Conservation (phyloP, 257 asterid genomes). For the Solanum paucissectum region DNA sequence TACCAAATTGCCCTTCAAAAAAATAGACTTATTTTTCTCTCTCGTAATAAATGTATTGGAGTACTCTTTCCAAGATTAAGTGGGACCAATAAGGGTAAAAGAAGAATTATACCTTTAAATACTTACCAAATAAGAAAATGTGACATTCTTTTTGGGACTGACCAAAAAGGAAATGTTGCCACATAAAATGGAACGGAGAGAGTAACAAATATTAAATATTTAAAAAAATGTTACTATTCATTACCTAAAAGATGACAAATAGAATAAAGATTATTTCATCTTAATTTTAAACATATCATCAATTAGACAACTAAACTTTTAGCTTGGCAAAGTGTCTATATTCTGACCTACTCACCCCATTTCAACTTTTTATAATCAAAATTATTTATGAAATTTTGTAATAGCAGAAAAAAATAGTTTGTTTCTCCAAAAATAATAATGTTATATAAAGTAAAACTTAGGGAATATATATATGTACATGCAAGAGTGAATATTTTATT, state of each 20-base stretch:
- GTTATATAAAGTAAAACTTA: background rate
- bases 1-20: too few relatives aligned
- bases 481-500: background rate
- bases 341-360: background rate
- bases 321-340: background rate
- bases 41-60: too few relatives aligned
- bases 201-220: background rate
- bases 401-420: background rate
- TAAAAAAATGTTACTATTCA: background rate
- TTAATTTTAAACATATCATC: background rate
- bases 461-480: background rate
- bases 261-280: background rate
- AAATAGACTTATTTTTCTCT: too few relatives aligned
- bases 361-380: background rate
- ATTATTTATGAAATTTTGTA: background rate
- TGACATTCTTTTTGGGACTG: too few relatives aligned
- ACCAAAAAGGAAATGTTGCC: too few relatives aligned
- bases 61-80: too few relatives aligned
- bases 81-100: too few relatives aligned
- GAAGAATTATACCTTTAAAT: too few relatives aligned
- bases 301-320: background rate
- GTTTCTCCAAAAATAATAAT: background rate
- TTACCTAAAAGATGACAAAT: background rate
- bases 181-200: too few relatives aligned
- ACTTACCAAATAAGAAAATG: too few relatives aligned